Conservation (phyloP, 306 rosid species). For the Aeschynomene evenia region DNA sequence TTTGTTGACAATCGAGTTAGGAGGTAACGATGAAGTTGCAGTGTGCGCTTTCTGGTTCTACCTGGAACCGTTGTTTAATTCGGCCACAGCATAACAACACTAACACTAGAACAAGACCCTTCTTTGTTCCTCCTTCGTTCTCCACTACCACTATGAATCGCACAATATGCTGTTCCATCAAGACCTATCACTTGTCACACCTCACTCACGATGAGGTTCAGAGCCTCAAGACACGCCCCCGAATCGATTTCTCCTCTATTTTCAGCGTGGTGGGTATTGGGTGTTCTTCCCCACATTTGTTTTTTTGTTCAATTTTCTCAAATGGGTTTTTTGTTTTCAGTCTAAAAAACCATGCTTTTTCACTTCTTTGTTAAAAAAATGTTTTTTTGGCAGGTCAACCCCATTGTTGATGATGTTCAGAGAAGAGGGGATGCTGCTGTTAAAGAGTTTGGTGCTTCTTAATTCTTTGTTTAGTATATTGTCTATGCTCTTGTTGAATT, state of each 20-base stretch:
- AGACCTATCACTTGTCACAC: slow-evolving; percentile 71
- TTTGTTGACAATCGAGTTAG: not conserved
- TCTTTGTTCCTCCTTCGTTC: slow-evolving; percentile 31
- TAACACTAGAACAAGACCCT: not conserved
- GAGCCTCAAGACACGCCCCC: slow-evolving; percentile 85
- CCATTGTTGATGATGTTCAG: slow-evolving; percentile 86
- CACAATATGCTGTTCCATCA: slow-evolving; percentile 55
- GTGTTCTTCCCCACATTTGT: not conserved
- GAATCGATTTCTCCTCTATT: slow-evolving; percentile 86
- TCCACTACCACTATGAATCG: slow-evolving; percentile 26
- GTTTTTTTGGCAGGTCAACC: slow-evolving; percentile 65
- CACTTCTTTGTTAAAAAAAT: not conserved
- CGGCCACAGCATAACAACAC: not conserved
- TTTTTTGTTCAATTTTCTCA: not conserved
- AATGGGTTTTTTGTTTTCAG: not conserved
- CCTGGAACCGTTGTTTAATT: slow-evolving; percentile 20
- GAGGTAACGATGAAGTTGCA: slow-evolving; percentile 1
- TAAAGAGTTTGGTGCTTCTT: slow-evolving; percentile 61
- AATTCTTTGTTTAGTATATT: not conserved
- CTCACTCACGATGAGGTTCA: slow-evolving; percentile 61
- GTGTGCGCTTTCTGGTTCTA: slow-evolving; percentile 8
- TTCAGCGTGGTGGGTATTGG: slow-evolving; percentile 60
- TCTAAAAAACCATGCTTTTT: not conserved
- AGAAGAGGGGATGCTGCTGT: slow-evolving; percentile 83
- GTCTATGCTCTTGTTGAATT: slow-evolving; percentile 1